Evolutionary conservation across 371 early-diverging fungal species (phyloP).

Genomic region (Apophysomyces elegans): DNA sequence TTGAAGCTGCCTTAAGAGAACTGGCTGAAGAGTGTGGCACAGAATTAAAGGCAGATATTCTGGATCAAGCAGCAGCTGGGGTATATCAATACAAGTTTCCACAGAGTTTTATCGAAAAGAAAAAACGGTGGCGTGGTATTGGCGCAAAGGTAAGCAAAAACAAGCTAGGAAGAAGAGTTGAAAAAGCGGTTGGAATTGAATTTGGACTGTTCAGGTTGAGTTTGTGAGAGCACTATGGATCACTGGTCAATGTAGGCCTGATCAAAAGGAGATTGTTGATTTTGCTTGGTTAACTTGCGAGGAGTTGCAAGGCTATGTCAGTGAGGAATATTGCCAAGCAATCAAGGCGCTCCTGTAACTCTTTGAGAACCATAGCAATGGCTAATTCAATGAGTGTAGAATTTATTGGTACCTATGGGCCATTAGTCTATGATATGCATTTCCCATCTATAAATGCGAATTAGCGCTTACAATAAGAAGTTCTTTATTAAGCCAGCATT

Average conservation of each 20-base stretch:
- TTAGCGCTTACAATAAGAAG: no score
- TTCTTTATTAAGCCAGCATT: no score
- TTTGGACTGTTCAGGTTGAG: conserved; percentile 26
- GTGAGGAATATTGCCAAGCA: not conserved
- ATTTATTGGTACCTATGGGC: no score
- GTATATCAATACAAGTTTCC: conserved; percentile 62
- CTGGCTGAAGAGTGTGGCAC: conserved; percentile 74
- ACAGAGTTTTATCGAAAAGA: conserved; percentile 28
- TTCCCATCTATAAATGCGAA: no score
- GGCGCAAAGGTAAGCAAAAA: conserved; percentile 39
- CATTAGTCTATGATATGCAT: no score
- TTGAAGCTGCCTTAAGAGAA: conserved; percentile 76
- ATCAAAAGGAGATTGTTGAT: conserved; percentile 66
- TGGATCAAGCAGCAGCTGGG: conserved; percentile 74
- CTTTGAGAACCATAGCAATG: no score
- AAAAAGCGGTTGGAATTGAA: not conserved
- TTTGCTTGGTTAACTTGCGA: conserved; percentile 87
- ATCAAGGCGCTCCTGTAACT: not conserved
- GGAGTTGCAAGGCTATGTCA: conserved; percentile 67
- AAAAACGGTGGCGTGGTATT: conserved; percentile 18
- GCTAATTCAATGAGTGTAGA: no score
- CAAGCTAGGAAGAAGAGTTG: conserved; percentile 1
- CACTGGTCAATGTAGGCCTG: conserved; percentile 57
- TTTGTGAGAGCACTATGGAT: conserved; percentile 40
- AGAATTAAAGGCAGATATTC: conserved; percentile 73